phyloP scores from a whole-genome alignment of 225 moss, liverwort and hornwort species.

The Climacium dendroides region DNA sequence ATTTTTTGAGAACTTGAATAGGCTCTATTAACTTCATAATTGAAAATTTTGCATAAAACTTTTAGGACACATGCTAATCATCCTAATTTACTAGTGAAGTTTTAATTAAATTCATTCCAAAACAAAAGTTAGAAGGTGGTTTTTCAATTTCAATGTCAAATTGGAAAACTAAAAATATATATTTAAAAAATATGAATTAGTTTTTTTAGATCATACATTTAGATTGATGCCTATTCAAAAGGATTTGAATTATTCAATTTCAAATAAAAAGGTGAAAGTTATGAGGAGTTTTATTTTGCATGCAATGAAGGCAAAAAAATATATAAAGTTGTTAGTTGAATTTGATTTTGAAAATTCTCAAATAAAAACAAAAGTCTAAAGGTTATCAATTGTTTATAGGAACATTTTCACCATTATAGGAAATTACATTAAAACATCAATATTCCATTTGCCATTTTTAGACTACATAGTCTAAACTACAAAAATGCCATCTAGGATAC shows the following conservation, averaged over 20 bases:
- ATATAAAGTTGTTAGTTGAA: not conserved
- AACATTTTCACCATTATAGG: not conserved
- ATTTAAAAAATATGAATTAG: not conserved
- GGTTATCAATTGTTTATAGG: not conserved
- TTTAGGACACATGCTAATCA: not conserved
- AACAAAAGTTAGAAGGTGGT: fast-evolving
- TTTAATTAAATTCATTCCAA: not conserved
- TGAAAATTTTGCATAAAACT: not conserved
- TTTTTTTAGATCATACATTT: too few species aligned
- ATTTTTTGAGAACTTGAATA: fast-evolving
- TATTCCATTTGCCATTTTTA: too few species aligned
- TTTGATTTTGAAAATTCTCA: not conserved
- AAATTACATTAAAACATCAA: too few species aligned
- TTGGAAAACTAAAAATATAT: fast-evolving
- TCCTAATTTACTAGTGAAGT: fast-evolving
- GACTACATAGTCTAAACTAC: too few species aligned
- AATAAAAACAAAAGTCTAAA: not conserved
- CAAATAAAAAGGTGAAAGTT: not conserved
- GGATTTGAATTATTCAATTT: not conserved
- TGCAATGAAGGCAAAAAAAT: not conserved
- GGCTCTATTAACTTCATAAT: not conserved
- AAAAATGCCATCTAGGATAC: too few species aligned
- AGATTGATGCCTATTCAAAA: not conserved
- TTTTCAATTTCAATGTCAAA: not conserved
- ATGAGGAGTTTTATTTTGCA: not conserved